These are phyloP conservation scores for Podosphaera aphanis DNA, from an alignment of 2,329 filamentous ascomycete genomes.

Conservation along the genomic window DNA sequence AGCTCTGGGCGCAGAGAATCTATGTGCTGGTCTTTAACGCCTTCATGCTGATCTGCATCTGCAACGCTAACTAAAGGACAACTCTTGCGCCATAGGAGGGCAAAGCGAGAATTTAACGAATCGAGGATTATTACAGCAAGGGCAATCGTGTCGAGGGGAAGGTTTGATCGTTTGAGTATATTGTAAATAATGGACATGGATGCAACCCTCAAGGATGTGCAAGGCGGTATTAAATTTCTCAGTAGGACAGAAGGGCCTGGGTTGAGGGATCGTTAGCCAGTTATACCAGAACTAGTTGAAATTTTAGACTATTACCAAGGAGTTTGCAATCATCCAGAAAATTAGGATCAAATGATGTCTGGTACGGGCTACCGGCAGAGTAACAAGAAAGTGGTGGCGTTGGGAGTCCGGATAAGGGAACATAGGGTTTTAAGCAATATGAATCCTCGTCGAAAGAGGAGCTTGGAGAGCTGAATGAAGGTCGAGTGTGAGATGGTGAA, in stretches of 20 bases:
- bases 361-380: conserved; percentile 3
- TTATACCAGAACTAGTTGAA: not conserved
- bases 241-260: conserved; percentile 41
- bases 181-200: conserved; percentile 35
- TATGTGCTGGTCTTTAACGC: conserved; percentile 24
- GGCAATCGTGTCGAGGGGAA: conserved; percentile 37
- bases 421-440: conserved; percentile 35
- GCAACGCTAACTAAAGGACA: conserved; percentile 23
- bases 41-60: conserved; percentile 8
- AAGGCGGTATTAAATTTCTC: conserved; percentile 39
- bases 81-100: conserved; percentile 34
- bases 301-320: not conserved
- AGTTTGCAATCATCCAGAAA: conserved; percentile 3
- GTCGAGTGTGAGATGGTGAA: not conserved
- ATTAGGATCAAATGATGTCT: conserved; percentile 9
- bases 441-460: conserved; percentile 21
- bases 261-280: not conserved
- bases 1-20: conserved; percentile 38
- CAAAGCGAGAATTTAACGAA: conserved; percentile 37
- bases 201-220: conserved; percentile 33
- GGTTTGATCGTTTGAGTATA: conserved; percentile 31
- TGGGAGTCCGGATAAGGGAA: conserved; percentile 42
- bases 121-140: conserved; percentile 44
- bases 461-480: conserved; percentile 10
- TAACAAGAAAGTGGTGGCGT: conserved; percentile 34